Percentiles rank a stretch among this genome's conserved stretches.
phyloP scores from a whole-genome alignment of 1,284 basidiomycete genomes.

The Marasmius fiardii region DNA sequence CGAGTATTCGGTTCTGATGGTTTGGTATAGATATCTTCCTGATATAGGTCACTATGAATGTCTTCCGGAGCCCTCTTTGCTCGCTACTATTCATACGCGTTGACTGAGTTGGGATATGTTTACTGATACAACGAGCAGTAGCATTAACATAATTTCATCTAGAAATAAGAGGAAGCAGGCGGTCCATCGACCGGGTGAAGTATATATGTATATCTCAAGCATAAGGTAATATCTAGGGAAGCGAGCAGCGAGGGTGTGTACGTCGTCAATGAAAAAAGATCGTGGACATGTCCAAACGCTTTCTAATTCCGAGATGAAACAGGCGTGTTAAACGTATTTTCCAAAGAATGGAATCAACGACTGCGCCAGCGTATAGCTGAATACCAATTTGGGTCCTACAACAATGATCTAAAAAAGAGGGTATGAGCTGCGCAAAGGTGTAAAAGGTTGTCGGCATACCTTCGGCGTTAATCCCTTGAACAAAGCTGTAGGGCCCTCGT shows the following conservation, averaged over 20 bases:
- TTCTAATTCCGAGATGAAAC: neutral
- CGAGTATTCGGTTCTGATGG: too few relatives aligned
- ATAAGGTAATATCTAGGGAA: neutral
- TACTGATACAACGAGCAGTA: neutral
- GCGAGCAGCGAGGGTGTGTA: neutral
- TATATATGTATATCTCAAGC: neutral
- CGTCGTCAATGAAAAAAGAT: neutral
- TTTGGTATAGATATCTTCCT: too few relatives aligned
- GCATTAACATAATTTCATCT: neutral
- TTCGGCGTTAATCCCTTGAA: slow-evolving; percentile 98
- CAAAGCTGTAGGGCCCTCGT: slow-evolving; percentile 85
- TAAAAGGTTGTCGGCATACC: slow-evolving; percentile 41
- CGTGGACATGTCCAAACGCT: neutral
- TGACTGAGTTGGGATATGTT: neutral
- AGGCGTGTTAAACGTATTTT: slow-evolving; percentile 71
- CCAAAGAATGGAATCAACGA: slow-evolving; percentile 93
- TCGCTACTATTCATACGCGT: too few relatives aligned
- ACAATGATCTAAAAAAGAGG: slow-evolving; percentile 74
- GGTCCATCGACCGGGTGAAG: neutral
- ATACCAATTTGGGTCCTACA: slow-evolving; percentile 96
- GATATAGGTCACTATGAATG: too few relatives aligned
- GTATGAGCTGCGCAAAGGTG: neutral
- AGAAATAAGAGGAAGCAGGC: neutral
- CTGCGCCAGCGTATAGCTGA: slow-evolving; percentile 97
- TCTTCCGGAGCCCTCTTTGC: too few relatives aligned